Base-by-base conservation (phyloP, 805 yeast genomes). In the Starmerella asiatica region DNA sequence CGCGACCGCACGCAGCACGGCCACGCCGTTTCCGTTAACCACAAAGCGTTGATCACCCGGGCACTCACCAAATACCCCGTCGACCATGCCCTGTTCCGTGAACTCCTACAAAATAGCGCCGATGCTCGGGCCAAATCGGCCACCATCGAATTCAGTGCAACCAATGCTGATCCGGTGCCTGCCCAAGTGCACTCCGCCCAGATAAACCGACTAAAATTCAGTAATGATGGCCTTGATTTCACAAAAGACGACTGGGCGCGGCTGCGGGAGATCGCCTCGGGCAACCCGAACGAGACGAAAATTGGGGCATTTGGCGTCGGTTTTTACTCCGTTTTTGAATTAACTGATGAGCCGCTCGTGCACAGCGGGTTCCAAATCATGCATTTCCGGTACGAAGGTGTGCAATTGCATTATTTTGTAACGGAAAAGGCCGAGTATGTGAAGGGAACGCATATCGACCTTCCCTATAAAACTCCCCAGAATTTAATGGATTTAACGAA, bases 311-410 rank as follows among this genome's bases (percentile, higher is more conserved):
- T 62, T 44, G 67, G 67, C 5, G 67, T 62, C 6, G 67, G 67
- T 1, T 79, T 76, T 54, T 80, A 80, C 57, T 71, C 79, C 2
- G 73, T 80, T 31, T 86, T 79, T 29, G 88, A 81, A 52, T 74
- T 80, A 73, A 79, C 80, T 45, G 85, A 80, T 52, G 84, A 79
- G 53, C 88, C 93, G 3, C 57, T 76, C 51, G 71, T 80, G 20
- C 84, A 60, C 27, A 61, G 66, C 2, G 67, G 67, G 3, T 34
- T 42, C 15, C 43, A 53, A 7, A 56, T 59, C 28, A 61, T 63
- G 64, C 46, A 53, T 5, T 62, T 62, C 43, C 53, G 53, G 33
- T 62, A 58, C 40, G 48, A 46, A 7, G 65, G 61, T 3, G 66
- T 62, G 29, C 67, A 62, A 39, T 48, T 62, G 28, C 53, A 56